A percentile compares a stretch with the other conserved stretches of the same genome.
Evolutionary conservation across 768 basidiomycete genomes (phyloP).

Genomic region (Pleurotus eryngii): DNA sequence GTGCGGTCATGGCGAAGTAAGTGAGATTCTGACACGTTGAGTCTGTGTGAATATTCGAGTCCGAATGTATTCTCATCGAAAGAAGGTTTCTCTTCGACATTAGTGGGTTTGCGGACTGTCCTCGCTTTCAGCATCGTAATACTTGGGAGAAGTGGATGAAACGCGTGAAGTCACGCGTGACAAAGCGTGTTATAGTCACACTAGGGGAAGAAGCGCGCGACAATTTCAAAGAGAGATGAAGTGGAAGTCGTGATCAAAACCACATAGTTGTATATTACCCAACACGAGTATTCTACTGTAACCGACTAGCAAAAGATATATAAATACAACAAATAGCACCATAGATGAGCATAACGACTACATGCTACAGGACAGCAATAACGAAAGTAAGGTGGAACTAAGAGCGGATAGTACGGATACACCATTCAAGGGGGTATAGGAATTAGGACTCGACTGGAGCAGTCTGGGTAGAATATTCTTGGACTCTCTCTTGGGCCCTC

Average conservation of each 20-base stretch:
- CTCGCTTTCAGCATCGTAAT: constrained; percentile 2
- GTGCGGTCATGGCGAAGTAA: background rate
- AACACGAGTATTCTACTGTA: too few relatives aligned
- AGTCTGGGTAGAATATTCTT: background rate
- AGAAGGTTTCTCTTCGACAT: background rate
- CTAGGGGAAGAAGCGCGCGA: too few relatives aligned
- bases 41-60: constrained; percentile 56
- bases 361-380: background rate
- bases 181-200: background rate
- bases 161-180: constrained; percentile 6
- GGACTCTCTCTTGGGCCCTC: background rate
- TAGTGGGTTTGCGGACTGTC: background rate
- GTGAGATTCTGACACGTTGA: constrained; percentile 69
- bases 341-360: background rate
- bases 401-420: background rate
- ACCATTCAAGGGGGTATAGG: background rate
- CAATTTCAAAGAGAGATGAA: too few relatives aligned
- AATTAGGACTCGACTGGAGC: background rate
- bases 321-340: background rate
- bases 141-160: background rate
- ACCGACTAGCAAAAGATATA: background rate
- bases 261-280: too few relatives aligned
- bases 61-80: constrained; percentile 12
- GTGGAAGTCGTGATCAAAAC: too few relatives aligned
- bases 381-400: background rate